Base-by-base conservation (phyloP, 108 stramenopile species). In the Poteriospumella lacustris region DNA sequence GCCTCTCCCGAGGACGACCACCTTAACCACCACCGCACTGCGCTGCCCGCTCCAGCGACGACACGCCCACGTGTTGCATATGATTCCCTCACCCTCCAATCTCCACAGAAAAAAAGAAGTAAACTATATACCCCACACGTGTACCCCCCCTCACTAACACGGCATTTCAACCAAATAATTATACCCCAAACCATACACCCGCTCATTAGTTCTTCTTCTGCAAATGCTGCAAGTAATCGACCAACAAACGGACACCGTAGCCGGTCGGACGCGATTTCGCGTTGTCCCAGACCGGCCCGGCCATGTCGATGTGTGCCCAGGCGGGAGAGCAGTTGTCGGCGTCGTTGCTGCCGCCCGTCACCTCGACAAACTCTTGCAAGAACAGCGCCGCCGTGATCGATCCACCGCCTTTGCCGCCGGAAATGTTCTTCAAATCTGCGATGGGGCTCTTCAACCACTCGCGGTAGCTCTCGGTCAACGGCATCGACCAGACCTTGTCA, bases 351-450 rank as follows among this genome's bases (percentile, higher is more conserved):
- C 47, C 9, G 9, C 19, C 47, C 9, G 9, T 64, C 31, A 64
- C 60, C 60, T 78, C 78, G 26, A 95, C 94, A 75, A 95, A 95
- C 75, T 95, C 89, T 77, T 90, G 85, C 79, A 95, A 82, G 77
- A 95, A 92, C 40, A 93, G 77, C 9, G 92, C 92, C 1, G 92
- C 92, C 0, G 92, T 93, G 69, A 95, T 95, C 0, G 94, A 90
- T 28, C 94, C 94, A 34, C 92, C 94, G 68, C 90, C 92, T 34
- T 68, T 68, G 1, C 64, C 77, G 33, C 75, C 86, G 29, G 92
- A 92, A 19, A 84, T 47, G 62, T 86, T 86, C 75, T 80, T 82
- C n/a, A 86, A 39, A 39, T 86, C 85, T 1, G 85, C 85, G 38
- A 79, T 58, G 44, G 79, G 81, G 34, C 78, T 70, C 78, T 84